phyloP scores from a whole-genome alignment of 208 protist genomes.

The Trypanosoma lewisi region DNA sequence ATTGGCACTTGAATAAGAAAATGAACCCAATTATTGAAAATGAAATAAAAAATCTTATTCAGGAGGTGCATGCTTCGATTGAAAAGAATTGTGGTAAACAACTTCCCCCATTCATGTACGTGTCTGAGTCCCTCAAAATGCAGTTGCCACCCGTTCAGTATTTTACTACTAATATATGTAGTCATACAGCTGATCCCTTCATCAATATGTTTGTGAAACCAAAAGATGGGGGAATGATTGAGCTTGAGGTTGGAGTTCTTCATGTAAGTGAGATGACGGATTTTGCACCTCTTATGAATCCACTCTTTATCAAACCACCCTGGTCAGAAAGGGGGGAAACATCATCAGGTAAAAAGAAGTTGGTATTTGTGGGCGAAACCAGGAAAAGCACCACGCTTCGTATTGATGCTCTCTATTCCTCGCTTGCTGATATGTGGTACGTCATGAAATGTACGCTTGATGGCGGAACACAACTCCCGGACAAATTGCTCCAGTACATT shows the following conservation, averaged over 20 bases:
- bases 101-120: constrained; percentile 25
- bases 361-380: constrained; percentile 25
- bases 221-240: constrained; percentile 27
- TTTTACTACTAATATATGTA: constrained; percentile 47
- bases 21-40: background rate
- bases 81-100: background rate
- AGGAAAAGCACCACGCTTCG: constrained; percentile 26
- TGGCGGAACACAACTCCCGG: constrained; percentile 25
- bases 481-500: constrained; percentile 44
- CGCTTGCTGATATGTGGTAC: constrained; percentile 31
- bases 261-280: background rate
- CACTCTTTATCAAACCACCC: constrained; percentile 31
- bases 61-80: background rate
- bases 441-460: constrained; percentile 43
- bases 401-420: constrained; percentile 34
- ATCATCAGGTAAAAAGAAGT: constrained; percentile 33
- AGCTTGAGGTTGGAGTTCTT: constrained; percentile 54
- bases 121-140: constrained; percentile 31
- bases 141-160: constrained; percentile 35
- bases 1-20: background rate
- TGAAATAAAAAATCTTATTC: constrained; percentile 2
- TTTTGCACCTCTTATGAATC: constrained; percentile 31
- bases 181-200: constrained; percentile 38
- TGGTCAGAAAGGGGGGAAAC: constrained; percentile 14
- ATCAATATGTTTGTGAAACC: constrained; percentile 47